Conservation (phyloP, 2,329 filamentous ascomycete species). For the Ceratocystis lukuohia region DNA sequence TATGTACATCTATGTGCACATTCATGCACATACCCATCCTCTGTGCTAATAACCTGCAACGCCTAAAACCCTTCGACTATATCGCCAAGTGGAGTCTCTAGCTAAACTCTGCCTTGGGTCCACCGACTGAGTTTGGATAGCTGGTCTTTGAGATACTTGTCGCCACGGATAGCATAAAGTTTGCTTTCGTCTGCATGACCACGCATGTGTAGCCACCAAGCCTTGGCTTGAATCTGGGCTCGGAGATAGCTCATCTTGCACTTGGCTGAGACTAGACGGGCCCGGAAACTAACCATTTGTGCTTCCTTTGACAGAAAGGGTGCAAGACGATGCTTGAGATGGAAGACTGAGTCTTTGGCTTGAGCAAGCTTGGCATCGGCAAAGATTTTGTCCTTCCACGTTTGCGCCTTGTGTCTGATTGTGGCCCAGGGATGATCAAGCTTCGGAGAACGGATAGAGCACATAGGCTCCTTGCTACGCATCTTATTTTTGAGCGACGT, state of each 20-base stretch:
- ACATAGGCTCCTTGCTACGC: not conserved
- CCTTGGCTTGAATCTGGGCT: slow-evolving; percentile 3
- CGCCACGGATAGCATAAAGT: slow-evolving; percentile 6
- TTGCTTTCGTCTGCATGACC: slow-evolving; percentile 8
- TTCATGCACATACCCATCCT: not conserved
- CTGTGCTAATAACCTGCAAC: not conserved
- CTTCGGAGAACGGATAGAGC: not conserved
- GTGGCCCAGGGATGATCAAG: not conserved
- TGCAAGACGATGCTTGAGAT: not conserved
- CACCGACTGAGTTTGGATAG: not conserved
- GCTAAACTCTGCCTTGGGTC: not conserved
- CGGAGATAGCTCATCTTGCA: slow-evolving; percentile 1
- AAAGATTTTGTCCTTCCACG: not conserved
- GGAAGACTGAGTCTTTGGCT: not conserved
- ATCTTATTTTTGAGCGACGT: not conserved
- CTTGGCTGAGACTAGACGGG: not conserved
- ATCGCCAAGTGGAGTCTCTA: not conserved
- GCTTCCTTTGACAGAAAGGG: not conserved
- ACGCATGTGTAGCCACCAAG: slow-evolving; percentile 5
- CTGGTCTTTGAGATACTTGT: slow-evolving; percentile 10
- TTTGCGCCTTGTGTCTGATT: not conserved
- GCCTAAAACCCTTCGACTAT: not conserved
- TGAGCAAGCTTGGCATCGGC: not conserved
- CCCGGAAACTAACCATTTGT: not conserved
- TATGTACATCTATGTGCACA: not conserved